These are phyloP conservation scores for Colletotrichum sp. DNA, from an alignment of 2,329 filamentous ascomycete species.

Conservation along the genomic window DNA sequence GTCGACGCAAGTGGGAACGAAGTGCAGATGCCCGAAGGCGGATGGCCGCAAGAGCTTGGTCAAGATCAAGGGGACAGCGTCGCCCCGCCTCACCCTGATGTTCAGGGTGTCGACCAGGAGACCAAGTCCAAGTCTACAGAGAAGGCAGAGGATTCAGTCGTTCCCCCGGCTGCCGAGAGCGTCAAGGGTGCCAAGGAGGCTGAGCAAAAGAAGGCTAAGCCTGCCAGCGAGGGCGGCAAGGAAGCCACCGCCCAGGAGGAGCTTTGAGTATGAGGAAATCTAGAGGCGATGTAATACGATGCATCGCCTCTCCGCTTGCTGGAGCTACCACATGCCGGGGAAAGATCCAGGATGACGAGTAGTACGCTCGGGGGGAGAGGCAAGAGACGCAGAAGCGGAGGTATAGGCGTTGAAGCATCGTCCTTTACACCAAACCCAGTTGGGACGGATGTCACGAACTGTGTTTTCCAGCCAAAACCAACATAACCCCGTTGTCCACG, in stretches of 20 bases:
- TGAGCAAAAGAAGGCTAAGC: slow-evolving; percentile 61
- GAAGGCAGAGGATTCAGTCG: slow-evolving; percentile 41
- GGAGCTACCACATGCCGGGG: not conserved
- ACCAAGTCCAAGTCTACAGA: slow-evolving; percentile 55
- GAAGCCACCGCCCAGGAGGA: slow-evolving; percentile 56
- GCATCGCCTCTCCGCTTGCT: not conserved
- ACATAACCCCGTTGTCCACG: not conserved
- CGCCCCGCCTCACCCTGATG: slow-evolving; percentile 65
- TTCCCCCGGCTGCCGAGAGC: slow-evolving; percentile 49
- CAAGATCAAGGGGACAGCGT: slow-evolving; percentile 43
- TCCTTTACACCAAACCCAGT: not conserved
- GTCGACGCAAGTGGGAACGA: slow-evolving; percentile 83
- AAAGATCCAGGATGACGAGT: not conserved
- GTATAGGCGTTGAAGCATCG: not conserved
- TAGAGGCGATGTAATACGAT: not conserved
- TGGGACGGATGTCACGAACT: not conserved
- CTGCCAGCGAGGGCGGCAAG: slow-evolving; percentile 63
- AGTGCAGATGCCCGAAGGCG: slow-evolving; percentile 54
- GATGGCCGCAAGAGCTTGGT: slow-evolving; percentile 32
- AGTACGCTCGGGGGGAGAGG: not conserved
- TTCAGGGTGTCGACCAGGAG: slow-evolving; percentile 65
- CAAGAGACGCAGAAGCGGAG: not conserved
- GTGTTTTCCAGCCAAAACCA: not conserved
- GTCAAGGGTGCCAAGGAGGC: slow-evolving; percentile 65
- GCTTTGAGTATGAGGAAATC: slow-evolving; percentile 30